Conservation (phyloP, 345 rosid species). For the Psidium guajava region DNA sequence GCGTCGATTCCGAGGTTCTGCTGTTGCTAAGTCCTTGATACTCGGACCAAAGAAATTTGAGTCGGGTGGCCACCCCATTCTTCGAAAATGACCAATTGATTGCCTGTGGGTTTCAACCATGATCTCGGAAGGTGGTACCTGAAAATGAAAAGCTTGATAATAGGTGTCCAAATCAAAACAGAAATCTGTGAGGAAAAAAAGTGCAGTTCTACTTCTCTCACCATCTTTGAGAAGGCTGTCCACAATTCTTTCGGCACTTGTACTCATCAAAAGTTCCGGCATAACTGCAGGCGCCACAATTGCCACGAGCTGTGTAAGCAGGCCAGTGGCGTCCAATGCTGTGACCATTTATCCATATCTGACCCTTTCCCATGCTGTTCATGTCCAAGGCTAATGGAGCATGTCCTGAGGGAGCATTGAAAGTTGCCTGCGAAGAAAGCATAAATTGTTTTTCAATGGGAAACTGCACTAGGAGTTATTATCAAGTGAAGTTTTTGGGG, state of each 20-base stretch:
- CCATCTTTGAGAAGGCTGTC: conserved; percentile 81
- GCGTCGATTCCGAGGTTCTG: neutral
- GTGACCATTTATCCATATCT: conserved; percentile 76
- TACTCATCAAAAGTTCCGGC: conserved; percentile 38
- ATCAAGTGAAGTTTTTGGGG: neutral
- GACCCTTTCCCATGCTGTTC: conserved; percentile 75
- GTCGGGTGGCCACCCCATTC: conserved; percentile 69
- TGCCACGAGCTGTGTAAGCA: conserved; percentile 51
- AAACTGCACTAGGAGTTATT: neutral
- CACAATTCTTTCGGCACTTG: conserved; percentile 55
- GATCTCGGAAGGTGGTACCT: conserved; percentile 94
- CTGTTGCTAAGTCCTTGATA: conserved; percentile 14
- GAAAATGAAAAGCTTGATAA: neutral
- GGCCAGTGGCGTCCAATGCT: conserved; percentile 89
- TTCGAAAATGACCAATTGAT: conserved; percentile 26
- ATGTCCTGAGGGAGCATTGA: conserved; percentile 47
- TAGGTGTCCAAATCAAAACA: neutral
- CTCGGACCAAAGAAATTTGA: conserved; percentile 44
- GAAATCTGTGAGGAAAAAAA: neutral
- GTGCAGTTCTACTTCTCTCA: conserved; percentile 4
- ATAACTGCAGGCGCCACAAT: conserved; percentile 60
- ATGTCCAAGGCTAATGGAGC: conserved; percentile 80
- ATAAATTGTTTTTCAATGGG: neutral
- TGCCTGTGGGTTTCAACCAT: conserved; percentile 62
- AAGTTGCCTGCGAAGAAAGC: conserved; percentile 37